phyloP scores from a whole-genome alignment of 2,329 filamentous ascomycete species.

The Penicillium sumatraense region DNA sequence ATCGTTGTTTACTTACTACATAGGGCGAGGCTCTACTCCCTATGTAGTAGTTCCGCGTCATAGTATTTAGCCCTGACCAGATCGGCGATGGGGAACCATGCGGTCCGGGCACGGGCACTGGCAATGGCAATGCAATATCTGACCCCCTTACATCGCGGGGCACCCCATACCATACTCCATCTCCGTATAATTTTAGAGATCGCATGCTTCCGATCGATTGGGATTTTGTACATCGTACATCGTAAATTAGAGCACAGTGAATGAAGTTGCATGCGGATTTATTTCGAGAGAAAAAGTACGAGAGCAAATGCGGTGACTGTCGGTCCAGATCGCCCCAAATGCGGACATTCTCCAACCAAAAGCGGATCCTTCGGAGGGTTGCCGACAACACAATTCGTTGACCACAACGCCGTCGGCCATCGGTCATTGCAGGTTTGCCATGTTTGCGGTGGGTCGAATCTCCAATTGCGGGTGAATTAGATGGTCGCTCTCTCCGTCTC shows the following conservation, averaged over 20 bases:
- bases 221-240: neutral
- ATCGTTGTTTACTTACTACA: no score
- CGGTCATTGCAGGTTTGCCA: conserved; percentile 13
- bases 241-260: no score
- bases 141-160: conserved; percentile 34
- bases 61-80: neutral
- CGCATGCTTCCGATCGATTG: conserved; percentile 7
- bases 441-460: conserved; percentile 20
- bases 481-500: conserved; percentile 6
- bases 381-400: conserved; percentile 6
- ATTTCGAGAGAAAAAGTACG: neutral
- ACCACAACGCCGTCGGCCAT: conserved; percentile 12
- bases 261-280: conserved; percentile 19
- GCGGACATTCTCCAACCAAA: conserved; percentile 33
- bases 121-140: conserved; percentile 12
- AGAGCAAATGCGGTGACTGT: neutral
- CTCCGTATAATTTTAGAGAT: conserved; percentile 19
- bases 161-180: conserved; percentile 22
- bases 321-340: conserved; percentile 21
- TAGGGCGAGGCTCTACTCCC: no score
- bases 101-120: conserved; percentile 18
- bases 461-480: conserved; percentile 27
- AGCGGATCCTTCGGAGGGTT: conserved; percentile 20
- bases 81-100: conserved; percentile 23
- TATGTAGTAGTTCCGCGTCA: conserved; percentile 1